Conservation (phyloP, 2,329 filamentous ascomycete genomes). For the Ambrosiella beaveri region DNA sequence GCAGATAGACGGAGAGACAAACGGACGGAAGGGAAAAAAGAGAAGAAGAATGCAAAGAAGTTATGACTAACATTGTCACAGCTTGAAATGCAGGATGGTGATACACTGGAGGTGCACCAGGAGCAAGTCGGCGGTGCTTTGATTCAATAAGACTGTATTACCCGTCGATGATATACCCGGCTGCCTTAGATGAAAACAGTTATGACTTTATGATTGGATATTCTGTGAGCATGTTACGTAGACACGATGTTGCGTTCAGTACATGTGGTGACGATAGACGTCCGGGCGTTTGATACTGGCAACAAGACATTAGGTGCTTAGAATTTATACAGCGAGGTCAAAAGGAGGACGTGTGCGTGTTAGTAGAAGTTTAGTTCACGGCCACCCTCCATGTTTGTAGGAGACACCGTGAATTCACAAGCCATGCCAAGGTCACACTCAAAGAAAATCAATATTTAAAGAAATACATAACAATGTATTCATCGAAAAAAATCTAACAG, state of each 20-base stretch:
- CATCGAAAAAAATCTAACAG: neutral
- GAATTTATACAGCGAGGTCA: too few relatives aligned
- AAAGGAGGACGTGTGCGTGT: too few relatives aligned
- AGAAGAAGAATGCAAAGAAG: neutral
- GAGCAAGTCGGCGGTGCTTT: slow-evolving; percentile 74
- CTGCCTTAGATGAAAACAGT: neutral
- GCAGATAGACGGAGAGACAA: neutral
- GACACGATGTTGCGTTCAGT: too few relatives aligned
- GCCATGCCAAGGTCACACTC: neutral
- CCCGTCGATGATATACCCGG: neutral
- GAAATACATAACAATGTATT: slow-evolving; percentile 12
- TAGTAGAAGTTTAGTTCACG: too few relatives aligned
- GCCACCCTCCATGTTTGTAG: too few relatives aligned
- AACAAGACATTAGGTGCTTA: too few relatives aligned
- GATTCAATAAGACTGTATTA: neutral
- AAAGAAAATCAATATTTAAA: neutral
- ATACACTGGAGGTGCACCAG: slow-evolving; percentile 92
- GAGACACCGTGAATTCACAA: neutral
- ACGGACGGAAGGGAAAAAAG: neutral
- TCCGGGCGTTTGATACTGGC: too few relatives aligned
- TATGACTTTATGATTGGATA: neutral
- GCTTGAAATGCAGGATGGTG: slow-evolving; percentile 94
- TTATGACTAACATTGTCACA: slow-evolving; percentile 22
- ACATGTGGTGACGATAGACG: too few relatives aligned
- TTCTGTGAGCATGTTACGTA: neutral